Base-by-base conservation (phyloP, 768 basidiomycete species). In the Kwoniella dendrophila region DNA sequence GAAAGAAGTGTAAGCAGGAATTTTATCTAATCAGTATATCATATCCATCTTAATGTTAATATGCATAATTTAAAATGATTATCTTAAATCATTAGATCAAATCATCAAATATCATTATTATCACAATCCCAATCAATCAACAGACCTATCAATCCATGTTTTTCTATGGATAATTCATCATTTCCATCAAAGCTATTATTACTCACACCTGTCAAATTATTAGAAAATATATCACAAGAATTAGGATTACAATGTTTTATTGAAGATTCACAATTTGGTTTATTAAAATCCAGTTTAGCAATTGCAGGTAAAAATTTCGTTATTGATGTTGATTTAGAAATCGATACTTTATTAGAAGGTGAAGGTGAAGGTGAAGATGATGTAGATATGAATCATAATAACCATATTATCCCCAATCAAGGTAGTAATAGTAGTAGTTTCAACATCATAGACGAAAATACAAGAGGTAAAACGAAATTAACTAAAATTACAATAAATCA, bases 261-360 rank as follows among this genome's bases (percentile, higher is more conserved):
- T 43, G 73, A 75, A 57, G 73, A 75, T 50, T 72, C 73, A 1
- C 73, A 75, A 60, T 75, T 75, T 53, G 73, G 73, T 8, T 57
- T 75, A 6, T 55, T 75, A 22, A 72, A 72, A 55, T 64, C 67
- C 14, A 64, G 69, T 5, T 43, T 75, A 1, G 69, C 73, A 18
- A 60, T 75, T 1, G 73, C 73, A 7, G 73, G 73, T 0, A 57
- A 59, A 3, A 40, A 65, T 44, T 72, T 75, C 52, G 73, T 75
- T 3, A 62, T 72, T 12, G 73, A 75, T 57, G 67, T 75, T 1
- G 73, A 75, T 58, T 56, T 75, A 3, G 71, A 75, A 41, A 64
- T 56, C 36, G 69, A 70, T 38, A 51, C 67, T 10, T 33, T 38
- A 0, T 32, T 34, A 1, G 70, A 66, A 14, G 63, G 53, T 14